Evolutionary conservation across 1,139 yeast genomes (phyloP), one percentile per base, ranked within the genome.

Genomic region (Kodamaea derodonti): DNA sequence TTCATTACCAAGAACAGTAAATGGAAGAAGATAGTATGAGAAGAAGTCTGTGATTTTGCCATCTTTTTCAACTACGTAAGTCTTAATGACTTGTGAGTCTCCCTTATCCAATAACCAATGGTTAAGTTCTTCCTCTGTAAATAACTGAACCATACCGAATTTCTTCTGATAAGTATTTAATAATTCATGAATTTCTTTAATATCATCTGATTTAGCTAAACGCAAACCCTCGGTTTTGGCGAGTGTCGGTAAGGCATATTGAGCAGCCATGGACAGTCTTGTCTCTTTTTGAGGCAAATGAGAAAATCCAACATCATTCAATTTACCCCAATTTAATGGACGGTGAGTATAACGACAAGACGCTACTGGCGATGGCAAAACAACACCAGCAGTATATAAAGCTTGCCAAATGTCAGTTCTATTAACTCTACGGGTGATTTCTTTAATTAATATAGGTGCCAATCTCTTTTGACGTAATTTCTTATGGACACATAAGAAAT

Each of bases 311-410:
- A 88, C 95, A 36, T 87, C 96, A 51, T 84, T 72, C 23, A 92
- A 71, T 54, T 87, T 92, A 14, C 78, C 67, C 98, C 98, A 92
- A 56, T 92, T 84, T 45, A 92, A 67, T 3, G 97, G 95, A 48
- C 98, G 83, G 61, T 92, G 99, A 33, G 86, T 84, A 60, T 94
- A 94, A 45, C 97, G 76, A 55, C 95, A 82, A 2, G 87, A 80
- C n/a, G 95, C 69, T 7, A 92, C 75, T 0, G 99, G 99, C 15
- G 92, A 81, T 14, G 99, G 99, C 41, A 92, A 70, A 4, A 87
- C 80, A 5, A 81, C 77, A 5, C 98, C 98, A 0, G 94, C 96
- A 10, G 99, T 90, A 59, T 87, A 88, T 41, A 94, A 71, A 0
- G 98, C 98, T 58, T 92, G 97, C 97, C 97, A 92, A 40, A 90